Percentiles rank a stretch among this genome's conserved stretches.
Evolutionary conservation across 805 yeast species (phyloP).

Genomic region (Helenozyma baotianmanensis): DNA sequence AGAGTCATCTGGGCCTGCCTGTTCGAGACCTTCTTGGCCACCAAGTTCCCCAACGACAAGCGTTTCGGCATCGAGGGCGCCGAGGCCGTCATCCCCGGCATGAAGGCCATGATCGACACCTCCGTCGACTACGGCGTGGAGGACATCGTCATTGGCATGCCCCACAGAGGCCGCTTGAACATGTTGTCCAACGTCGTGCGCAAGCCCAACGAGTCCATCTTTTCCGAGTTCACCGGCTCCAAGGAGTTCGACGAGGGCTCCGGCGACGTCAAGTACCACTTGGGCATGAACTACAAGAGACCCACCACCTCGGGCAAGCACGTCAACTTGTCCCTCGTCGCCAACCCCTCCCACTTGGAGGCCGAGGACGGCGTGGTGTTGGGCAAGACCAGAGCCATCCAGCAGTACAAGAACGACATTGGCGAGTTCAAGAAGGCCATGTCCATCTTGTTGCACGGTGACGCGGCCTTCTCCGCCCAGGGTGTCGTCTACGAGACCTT

Average conservation of each 20-base stretch:
- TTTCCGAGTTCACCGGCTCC: conserved; percentile 92
- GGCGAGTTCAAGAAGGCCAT: conserved; percentile 82
- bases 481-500: conserved; percentile 99
- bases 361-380: conserved; percentile 98
- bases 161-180: conserved; percentile 98
- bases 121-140: conserved; percentile 90
- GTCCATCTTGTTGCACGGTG: conserved; percentile 95
- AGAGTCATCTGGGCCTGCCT: conserved; percentile 95
- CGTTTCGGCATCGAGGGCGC: conserved; percentile 99
- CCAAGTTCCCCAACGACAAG: conserved; percentile 97
- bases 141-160: conserved; percentile 98
- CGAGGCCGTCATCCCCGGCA: conserved; percentile 93
- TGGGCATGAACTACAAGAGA: conserved; percentile 98
- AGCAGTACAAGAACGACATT: conserved; percentile 84
- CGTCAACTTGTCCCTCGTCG: conserved; percentile 92
- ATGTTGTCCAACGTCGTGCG: conserved; percentile 97
- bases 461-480: conserved; percentile 97
- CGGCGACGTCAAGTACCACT: conserved; percentile 98
- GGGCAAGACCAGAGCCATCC: conserved; percentile 96
- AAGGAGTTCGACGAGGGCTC: conserved; percentile 91
- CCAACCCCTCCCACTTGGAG: conserved; percentile 98
- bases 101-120: conserved; percentile 91
- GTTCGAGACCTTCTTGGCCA: conserved; percentile 86
- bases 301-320: conserved; percentile 98
- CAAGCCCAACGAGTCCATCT: conserved; percentile 97